phyloP scores from a whole-genome alignment of 495 filamentous ascomycete genomes.

The Aspergillus nanangensis region DNA sequence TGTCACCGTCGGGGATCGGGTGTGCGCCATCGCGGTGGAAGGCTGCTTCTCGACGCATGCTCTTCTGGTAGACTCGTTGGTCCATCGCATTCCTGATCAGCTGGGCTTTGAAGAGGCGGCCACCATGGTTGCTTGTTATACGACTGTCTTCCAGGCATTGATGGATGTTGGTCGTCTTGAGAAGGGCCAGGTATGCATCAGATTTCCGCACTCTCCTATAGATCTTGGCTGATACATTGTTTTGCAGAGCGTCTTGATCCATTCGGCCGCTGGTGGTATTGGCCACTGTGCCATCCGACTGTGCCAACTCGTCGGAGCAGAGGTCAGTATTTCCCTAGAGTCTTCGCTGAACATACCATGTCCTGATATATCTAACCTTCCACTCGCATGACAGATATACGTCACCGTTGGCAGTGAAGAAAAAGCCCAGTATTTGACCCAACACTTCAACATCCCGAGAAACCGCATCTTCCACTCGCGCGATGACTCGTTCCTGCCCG shows the following conservation, averaged over 20 bases:
- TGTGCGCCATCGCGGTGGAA: no score
- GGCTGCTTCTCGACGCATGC: no score
- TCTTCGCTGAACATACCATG: no score
- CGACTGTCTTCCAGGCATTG: conserved; percentile 22
- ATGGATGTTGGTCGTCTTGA: conserved; percentile 13
- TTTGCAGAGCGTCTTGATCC: conserved; percentile 26
- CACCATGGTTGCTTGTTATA: conserved; percentile 19
- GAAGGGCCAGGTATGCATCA: conserved; percentile 23
- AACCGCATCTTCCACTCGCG: conserved; percentile 48
- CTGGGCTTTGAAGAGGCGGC: conserved; percentile 29
- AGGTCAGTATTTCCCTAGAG: no score
- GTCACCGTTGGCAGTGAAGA: conserved; percentile 39
- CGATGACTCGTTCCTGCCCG: conserved; percentile 36
- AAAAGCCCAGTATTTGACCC: conserved; percentile 31
- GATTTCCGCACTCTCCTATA: no score
- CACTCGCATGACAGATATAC: no score
- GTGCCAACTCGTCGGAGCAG: conserved; percentile 6
- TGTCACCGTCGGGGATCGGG: conserved; percentile 33
- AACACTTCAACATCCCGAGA: conserved; percentile 24
- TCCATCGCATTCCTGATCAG: conserved; percentile 17
- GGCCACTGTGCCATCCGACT: conserved; percentile 17
- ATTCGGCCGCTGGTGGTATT: conserved; percentile 20
- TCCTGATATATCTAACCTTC: no score
- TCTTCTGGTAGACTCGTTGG: conserved; percentile 4
- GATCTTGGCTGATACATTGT: no score